A percentile compares a stretch with the other conserved stretches of the same genome.
Evolutionary conservation across 148 eudicot genomes (phyloP).

Genomic region (Fagopyrum esculentum): DNA sequence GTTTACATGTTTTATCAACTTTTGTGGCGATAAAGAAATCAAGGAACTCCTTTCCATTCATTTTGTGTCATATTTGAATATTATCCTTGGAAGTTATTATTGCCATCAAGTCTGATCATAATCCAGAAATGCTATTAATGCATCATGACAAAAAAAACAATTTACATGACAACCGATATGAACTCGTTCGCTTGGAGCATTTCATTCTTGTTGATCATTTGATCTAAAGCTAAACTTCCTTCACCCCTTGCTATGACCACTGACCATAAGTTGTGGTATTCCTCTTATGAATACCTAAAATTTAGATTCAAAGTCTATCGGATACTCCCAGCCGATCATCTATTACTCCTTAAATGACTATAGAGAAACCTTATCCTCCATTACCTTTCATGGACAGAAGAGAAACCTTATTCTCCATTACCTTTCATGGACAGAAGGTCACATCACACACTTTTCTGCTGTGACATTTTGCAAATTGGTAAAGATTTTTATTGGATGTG

Average conservation of each 20-base stretch:
- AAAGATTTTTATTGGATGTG: not conserved
- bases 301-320: not conserved
- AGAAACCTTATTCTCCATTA: not conserved
- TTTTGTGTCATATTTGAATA: not conserved
- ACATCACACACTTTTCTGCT: not conserved
- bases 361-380: not conserved
- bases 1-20: too few species aligned
- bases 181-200: too few species aligned
- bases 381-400: not conserved
- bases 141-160: too few species aligned
- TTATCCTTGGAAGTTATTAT: not conserved
- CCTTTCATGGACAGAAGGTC: not conserved
- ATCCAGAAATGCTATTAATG: not conserved
- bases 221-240: too few species aligned
- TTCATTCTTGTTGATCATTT: too few species aligned
- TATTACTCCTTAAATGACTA: not conserved
- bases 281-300: not conserved
- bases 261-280: not conserved
- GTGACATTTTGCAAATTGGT: not conserved
- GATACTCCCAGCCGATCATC: not conserved
- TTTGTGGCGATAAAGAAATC: too few species aligned
- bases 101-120: not conserved
- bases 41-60: too few species aligned
- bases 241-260: not conserved
- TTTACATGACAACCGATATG: too few species aligned